Conservation (phyloP, 208 protist genomes). For the Trypanosomatidae sp. region DNA sequence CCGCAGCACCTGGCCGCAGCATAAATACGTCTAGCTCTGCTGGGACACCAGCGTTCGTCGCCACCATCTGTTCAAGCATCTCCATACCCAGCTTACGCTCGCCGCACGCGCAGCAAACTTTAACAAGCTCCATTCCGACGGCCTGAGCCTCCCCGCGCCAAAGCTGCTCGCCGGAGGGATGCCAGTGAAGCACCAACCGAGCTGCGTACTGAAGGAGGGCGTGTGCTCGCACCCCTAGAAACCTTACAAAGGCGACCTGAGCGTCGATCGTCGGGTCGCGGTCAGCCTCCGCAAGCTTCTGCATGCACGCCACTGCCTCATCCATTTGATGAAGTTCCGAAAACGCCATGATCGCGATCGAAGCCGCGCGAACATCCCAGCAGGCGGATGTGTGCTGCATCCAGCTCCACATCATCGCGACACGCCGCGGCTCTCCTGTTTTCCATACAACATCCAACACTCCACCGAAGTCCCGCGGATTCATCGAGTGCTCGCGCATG, state of each 20-base stretch:
- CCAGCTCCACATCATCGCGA: slow-evolving; percentile 68
- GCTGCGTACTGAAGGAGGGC: slow-evolving; percentile 64
- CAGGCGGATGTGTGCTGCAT: slow-evolving; percentile 80
- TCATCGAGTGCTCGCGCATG: slow-evolving; percentile 40
- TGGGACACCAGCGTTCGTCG: slow-evolving; percentile 17
- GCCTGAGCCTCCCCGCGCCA: slow-evolving; percentile 31
- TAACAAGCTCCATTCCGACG: slow-evolving; percentile 54
- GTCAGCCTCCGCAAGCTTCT: slow-evolving; percentile 55
- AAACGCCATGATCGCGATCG: slow-evolving; percentile 55
- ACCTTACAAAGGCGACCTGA: slow-evolving; percentile 54
- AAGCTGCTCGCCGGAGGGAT: slow-evolving; percentile 23
- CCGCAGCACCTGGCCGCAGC: slow-evolving; percentile 5
- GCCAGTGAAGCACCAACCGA: slow-evolving; percentile 77
- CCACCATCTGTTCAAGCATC: slow-evolving; percentile 30
- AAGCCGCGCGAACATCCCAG: slow-evolving; percentile 63
- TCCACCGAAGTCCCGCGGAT: slow-evolving; percentile 52
- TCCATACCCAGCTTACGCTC: background rate
- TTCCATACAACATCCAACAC: slow-evolving; percentile 48
- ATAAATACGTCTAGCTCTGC: slow-evolving; percentile 32
- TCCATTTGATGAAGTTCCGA: slow-evolving; percentile 35
- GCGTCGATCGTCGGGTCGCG: slow-evolving; percentile 47
- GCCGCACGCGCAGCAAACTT: slow-evolving; percentile 7
- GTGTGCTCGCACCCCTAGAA: slow-evolving; percentile 35
- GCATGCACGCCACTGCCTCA: slow-evolving; percentile 62
- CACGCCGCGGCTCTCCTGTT: slow-evolving; percentile 27